These are phyloP conservation scores for Ceratobasidium sp. DNA, from an alignment of 1,284 basidiomycete genomes.

Conservation along the genomic window DNA sequence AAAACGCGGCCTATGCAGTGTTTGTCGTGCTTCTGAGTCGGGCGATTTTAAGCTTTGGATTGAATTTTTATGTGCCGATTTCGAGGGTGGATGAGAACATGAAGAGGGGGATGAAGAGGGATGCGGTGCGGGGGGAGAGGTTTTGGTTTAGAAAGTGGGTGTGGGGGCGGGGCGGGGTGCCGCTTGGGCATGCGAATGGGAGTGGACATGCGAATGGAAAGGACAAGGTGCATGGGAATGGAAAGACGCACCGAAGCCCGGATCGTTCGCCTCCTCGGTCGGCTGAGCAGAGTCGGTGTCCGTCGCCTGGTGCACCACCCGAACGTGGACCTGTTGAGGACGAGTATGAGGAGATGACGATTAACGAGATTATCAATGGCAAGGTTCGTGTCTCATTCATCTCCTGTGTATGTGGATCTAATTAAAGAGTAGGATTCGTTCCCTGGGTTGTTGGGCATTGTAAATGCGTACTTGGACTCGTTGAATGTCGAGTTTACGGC, in stretches of 20 bases:
- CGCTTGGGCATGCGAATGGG: not conserved
- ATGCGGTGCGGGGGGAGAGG: slow-evolving; percentile 79
- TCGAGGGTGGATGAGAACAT: slow-evolving; percentile 99
- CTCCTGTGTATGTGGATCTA: not conserved
- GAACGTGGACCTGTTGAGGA: slow-evolving; percentile 70
- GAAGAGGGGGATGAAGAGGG: slow-evolving; percentile 86
- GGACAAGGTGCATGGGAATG: slow-evolving; percentile 5
- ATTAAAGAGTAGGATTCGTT: slow-evolving; percentile 64
- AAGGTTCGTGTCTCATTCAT: slow-evolving; percentile 65
- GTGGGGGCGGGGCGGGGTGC: slow-evolving; percentile 18
- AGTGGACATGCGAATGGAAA: slow-evolving; percentile 4
- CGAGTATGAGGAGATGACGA: slow-evolving; percentile 92
- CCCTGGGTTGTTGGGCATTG: slow-evolving; percentile 88
- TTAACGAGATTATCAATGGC: slow-evolving; percentile 95
- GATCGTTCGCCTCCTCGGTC: slow-evolving; percentile 43
- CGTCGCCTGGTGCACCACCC: slow-evolving; percentile 41
- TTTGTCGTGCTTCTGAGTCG: slow-evolving; percentile 95
- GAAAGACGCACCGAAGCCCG: not conserved
- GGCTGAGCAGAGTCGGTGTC: slow-evolving; percentile 49
- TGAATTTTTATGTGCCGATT: slow-evolving; percentile 97
- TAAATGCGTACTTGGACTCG: slow-evolving; percentile 89
- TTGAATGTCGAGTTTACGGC: slow-evolving; percentile 81
- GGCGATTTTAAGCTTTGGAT: slow-evolving; percentile 90
- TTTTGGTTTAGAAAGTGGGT: slow-evolving; percentile 78
- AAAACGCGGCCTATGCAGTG: slow-evolving; percentile 96